phyloP scores from a whole-genome alignment of 768 basidiomycete genomes.

The Sutorius australiensis region DNA sequence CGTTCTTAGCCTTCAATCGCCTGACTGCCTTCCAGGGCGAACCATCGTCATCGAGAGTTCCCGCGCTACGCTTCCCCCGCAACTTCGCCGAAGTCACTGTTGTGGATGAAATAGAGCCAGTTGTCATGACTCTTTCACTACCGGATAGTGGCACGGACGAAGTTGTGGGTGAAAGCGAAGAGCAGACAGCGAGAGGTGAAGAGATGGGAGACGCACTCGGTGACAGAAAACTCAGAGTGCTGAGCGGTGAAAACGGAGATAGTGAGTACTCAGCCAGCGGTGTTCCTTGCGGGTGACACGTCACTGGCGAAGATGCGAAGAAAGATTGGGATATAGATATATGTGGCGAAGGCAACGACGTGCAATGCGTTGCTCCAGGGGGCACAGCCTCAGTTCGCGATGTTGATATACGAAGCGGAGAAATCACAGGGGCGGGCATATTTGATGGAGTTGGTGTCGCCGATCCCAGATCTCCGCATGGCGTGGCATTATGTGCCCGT shows the following conservation, averaged over 20 bases:
- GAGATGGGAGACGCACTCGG: slow-evolving; percentile 1
- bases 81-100: neutral
- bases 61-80: slow-evolving; percentile 13
- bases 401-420: neutral
- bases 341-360: neutral
- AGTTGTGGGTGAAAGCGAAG: neutral
- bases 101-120: neutral
- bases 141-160: neutral
- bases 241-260: slow-evolving; percentile 17
- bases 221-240: slow-evolving; percentile 10
- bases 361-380: neutral
- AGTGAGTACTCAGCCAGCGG: neutral
- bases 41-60: neutral
- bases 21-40: neutral
- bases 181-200: neutral
- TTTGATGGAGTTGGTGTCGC: neutral
- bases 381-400: neutral
- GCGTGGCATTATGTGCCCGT: no score
- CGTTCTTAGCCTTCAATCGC: slow-evolving; percentile 11
- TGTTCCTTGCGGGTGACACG: neutral
- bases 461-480: neutral
- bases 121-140: neutral
- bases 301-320: neutral
- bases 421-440: neutral
- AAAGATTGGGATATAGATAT: neutral